Evolutionary conservation across 2,329 filamentous ascomycete species (phyloP), one percentile per base, ranked within the genome.

Genomic region (Taxawa tesnikishii): DNA sequence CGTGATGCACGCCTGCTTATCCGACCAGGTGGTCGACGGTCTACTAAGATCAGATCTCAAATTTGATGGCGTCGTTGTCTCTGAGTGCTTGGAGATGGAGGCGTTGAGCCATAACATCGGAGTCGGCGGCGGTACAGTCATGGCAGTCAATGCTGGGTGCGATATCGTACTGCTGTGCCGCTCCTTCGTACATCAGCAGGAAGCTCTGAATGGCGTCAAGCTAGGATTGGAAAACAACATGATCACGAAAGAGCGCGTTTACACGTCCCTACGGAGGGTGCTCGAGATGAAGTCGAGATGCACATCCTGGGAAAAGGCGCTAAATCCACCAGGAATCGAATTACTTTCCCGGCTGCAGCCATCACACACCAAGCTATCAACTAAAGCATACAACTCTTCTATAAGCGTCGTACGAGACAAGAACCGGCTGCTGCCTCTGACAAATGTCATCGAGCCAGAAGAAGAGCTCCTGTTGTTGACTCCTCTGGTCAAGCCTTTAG

Each of bases 81-180:
- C 87, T 0, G 88, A 96, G 51, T 96, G 88, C 43, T 62, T 96
- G 6, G 88, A 94, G 53, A 96, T 96, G 88, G 87, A 94, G 49
- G 85, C 87, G 0, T 69, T 96, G 6, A 90, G 84, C 42, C 83
- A 93, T 50, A 92, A 94, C 46, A 90, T 96, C 30, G 88, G 88
- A n/a, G 85, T 98, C 12, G 85, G 88, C 44, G 88, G 90, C 25
- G 90, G 90, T 9, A 94, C 88, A 1, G 84, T 96, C 45, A 94
- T 94, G 85, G 90, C 90, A 3, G 83, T 94, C 31, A 90, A 94
- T 53, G 88, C 90, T 18, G 90, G 90, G 10, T 96, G 90, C 51
- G 90, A 98, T 54, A 64, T 96, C 32, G 75, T 94, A 4, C 70
- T 94, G 5, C 70, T 94, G 2, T 96, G 87, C 47, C 77, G 85